Evolutionary conservation across 176 grass and related monocot genomes (phyloP).

Genomic region (Alopecurus myosuroides): DNA sequence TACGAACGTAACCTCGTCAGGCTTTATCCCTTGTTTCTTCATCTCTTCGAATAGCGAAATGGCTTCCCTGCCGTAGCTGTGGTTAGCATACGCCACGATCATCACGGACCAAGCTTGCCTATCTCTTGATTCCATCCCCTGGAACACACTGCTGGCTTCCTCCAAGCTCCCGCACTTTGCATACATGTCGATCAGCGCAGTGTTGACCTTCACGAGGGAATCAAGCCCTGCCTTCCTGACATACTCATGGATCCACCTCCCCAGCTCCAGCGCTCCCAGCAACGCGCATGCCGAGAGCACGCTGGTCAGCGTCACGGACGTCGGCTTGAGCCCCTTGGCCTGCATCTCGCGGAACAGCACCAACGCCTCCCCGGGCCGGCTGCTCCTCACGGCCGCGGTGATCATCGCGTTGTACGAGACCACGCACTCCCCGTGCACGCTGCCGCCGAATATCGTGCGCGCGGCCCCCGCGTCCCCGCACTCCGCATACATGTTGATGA

Average conservation of each 20-base stretch:
- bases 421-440: conserved; percentile 42
- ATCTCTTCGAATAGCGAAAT: conserved; percentile 59
- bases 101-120: conserved; percentile 72
- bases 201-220: conserved; percentile 57
- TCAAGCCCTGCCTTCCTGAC: conserved; percentile 41
- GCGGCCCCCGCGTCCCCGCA: conserved; percentile 39
- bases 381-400: conserved; percentile 42
- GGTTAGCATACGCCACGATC: conserved; percentile 58
- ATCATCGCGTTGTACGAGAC: conserved; percentile 79
- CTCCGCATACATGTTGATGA: conserved; percentile 66
- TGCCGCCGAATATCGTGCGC: conserved; percentile 23
- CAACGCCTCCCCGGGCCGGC: conserved; percentile 57
- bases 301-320: conserved; percentile 44
- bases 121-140: conserved; percentile 52
- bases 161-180: conserved; percentile 79
- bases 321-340: conserved; percentile 42
- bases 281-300: conserved; percentile 49
- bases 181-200: conserved; percentile 73
- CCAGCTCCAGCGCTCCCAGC: conserved; percentile 51
- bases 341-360: conserved; percentile 73
- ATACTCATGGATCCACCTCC: conserved; percentile 73
- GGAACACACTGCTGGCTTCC: conserved; percentile 51
- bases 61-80: conserved; percentile 48
- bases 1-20: conserved; percentile 57
- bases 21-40: conserved; percentile 54